Base-by-base conservation (phyloP, 2,329 filamentous ascomycete genomes). In the Fusarium torreyae region DNA sequence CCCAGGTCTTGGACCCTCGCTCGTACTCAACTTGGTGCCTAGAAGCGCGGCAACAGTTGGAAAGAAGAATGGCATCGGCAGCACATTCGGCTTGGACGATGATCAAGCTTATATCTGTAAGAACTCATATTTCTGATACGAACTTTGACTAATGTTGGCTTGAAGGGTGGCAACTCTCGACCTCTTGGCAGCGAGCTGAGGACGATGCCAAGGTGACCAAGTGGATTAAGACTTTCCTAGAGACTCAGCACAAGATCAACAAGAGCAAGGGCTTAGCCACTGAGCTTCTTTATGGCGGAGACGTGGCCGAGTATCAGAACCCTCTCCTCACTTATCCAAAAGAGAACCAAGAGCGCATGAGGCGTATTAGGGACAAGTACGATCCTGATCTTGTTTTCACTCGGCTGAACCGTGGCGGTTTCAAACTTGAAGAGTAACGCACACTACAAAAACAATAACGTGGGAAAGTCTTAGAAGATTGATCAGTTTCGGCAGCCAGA, bases 121-220 rank as follows among this genome's bases (percentile, higher is more conserved):
- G 59, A 5, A 31, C 28, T 31, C 28, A 31, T 31, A 10, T 31
- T 31, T 10, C 28, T 10, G 28, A 11, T 11, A 31, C 28, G 10
- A 10, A 31, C 2, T 31, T 31, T 14, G 9, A 24, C 50, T 49
- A 45, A 56, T 26, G 11, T 5, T 24, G 3, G 72, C 81, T 50
- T 14, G 17, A 33, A 82, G 80, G 75, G 39, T 82, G 77, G 78
- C 80, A 82, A 71, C 63, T 81, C 20, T 75, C 76, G 18, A 82
- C 79, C 1, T 76, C 74, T 1, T 83, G 80, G 80, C 75, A 58
- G 14, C 67, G 76, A 11, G 75, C 72, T 1, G 68, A 75, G 8
- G 79, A 82, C 53, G 80, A 81, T 45, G 59, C 79, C 7, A 75
- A 79, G 1, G 70, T 83, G 20, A 73, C 76, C 3, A 67, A 71